phyloP scores from a whole-genome alignment of 164 flowering plant species.

The Protea cynaroides region DNA sequence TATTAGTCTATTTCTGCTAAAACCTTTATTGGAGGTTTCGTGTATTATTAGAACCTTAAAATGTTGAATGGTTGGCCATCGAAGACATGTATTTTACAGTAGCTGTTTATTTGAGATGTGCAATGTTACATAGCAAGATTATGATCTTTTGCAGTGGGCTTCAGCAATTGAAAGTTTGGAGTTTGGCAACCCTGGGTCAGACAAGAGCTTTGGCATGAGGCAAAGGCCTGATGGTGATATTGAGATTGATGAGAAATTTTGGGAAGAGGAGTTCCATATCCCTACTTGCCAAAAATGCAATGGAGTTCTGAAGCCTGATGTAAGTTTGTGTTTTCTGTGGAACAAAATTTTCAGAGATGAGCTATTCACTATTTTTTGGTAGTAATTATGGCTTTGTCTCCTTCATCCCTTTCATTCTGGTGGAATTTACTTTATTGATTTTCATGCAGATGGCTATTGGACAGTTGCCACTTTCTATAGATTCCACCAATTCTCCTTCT shows the following conservation, averaged over 20 bases:
- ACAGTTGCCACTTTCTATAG: neutral
- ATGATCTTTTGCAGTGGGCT: constrained; percentile 72
- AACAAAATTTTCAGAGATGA: neutral
- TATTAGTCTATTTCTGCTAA: no score
- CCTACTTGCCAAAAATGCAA: constrained; percentile 78
- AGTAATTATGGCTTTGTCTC: neutral
- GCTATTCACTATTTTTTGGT: neutral
- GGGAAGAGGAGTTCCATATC: constrained; percentile 87
- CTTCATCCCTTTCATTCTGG: neutral
- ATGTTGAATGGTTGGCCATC: neutral
- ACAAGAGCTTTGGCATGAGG: constrained; percentile 93
- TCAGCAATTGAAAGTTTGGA: constrained; percentile 82
- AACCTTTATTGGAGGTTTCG: no score
- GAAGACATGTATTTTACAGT: neutral
- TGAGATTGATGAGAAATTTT: constrained; percentile 93
- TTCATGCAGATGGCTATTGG: neutral
- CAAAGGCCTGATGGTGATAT: constrained; percentile 99
- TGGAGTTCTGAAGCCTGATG: constrained; percentile 95
- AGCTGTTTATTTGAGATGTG: neutral
- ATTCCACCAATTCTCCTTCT: neutral
- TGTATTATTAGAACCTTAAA: neutral
- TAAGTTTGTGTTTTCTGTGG: constrained; percentile 30
- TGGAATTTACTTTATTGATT: neutral
- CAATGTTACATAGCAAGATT: neutral
- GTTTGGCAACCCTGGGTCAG: constrained; percentile 67